Conservation (phyloP, 1,139 yeast genomes). For the Arxiozyma bovina region DNA sequence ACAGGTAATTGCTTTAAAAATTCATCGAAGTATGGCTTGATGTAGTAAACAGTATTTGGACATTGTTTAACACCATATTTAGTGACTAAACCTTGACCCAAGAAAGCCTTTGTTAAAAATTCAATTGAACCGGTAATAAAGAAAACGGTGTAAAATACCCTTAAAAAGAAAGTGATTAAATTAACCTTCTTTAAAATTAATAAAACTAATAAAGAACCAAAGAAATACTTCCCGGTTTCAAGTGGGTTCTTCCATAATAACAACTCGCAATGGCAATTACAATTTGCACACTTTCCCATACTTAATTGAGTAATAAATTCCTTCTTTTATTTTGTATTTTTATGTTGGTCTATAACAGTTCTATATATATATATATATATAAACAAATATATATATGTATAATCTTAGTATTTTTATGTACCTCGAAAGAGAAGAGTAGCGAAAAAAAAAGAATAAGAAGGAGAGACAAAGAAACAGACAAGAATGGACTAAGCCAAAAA, state of each 20-base stretch:
- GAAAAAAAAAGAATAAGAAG: not conserved
- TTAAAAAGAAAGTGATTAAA: slow-evolving; percentile 60
- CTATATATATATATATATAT: not conserved
- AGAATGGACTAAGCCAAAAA: too few species aligned
- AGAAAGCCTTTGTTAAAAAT: slow-evolving; percentile 53
- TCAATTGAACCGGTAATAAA: slow-evolving; percentile 59
- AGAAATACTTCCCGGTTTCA: slow-evolving; percentile 70
- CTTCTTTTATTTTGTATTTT: too few species aligned
- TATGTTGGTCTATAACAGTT: not conserved
- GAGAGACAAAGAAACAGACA: too few species aligned
- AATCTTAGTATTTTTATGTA: not conserved
- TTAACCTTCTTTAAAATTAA: slow-evolving; percentile 62
- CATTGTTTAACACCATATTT: slow-evolving; percentile 34
- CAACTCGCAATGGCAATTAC: slow-evolving; percentile 33
- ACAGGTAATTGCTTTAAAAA: slow-evolving; percentile 25
- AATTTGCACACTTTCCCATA: slow-evolving; percentile 3
- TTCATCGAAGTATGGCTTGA: slow-evolving; percentile 41
- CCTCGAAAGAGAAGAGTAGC: not conserved
- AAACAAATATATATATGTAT: too few species aligned
- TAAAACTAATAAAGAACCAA: slow-evolving; percentile 50
- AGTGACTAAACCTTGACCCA: slow-evolving; percentile 66
- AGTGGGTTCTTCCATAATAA: slow-evolving; percentile 81
- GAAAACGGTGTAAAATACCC: slow-evolving; percentile 30
- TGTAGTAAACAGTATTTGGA: slow-evolving; percentile 30
- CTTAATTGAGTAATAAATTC: not conserved